These are phyloP conservation scores for Ambrosiella xylebori DNA, from an alignment of 2,329 filamentous ascomycete genomes.

Conservation along the genomic window DNA sequence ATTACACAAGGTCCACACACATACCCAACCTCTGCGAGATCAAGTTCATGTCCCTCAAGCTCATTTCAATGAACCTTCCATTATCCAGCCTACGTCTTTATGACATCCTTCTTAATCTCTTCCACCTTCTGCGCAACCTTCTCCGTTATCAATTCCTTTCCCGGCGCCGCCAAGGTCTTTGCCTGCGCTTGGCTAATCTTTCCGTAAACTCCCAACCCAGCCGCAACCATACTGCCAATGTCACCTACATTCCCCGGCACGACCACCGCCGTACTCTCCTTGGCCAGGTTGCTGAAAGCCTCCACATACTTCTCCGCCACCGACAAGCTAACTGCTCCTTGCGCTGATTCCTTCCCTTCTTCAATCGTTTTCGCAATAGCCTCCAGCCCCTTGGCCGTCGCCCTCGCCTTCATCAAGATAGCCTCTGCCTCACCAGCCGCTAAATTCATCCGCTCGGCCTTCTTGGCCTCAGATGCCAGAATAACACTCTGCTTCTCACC, in stretches of 20 bases:
- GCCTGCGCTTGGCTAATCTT: slow-evolving; percentile 74
- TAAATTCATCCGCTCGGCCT: slow-evolving; percentile 81
- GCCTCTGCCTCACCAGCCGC: slow-evolving; percentile 88
- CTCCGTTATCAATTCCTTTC: slow-evolving; percentile 23
- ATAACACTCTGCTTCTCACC: slow-evolving; percentile 95
- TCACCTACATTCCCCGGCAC: slow-evolving; percentile 95
- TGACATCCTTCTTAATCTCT: background rate
- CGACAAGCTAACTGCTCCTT: slow-evolving; percentile 67
- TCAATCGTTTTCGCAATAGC: slow-evolving; percentile 63
- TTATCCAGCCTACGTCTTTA: background rate
- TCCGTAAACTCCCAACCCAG: slow-evolving; percentile 84
- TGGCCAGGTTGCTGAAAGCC: slow-evolving; percentile 79
- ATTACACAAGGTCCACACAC: no score
- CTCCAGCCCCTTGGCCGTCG: slow-evolving; percentile 77
- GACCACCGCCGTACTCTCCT: slow-evolving; percentile 87
- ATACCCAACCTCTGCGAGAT: no score
- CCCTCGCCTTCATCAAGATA: slow-evolving; percentile 67
- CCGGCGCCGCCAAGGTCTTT: slow-evolving; percentile 24
- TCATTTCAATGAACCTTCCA: background rate
- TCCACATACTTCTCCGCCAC: slow-evolving; percentile 98
- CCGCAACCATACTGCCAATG: slow-evolving; percentile 91
- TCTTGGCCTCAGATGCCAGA: slow-evolving; percentile 79
- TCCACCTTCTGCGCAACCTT: slow-evolving; percentile 1
- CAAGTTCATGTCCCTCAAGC: no score
- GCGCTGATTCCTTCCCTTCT: slow-evolving; percentile 55